A percentile compares a stretch with the other conserved stretches of the same genome.
phyloP scores from a whole-genome alignment of 2,329 filamentous ascomycete genomes.

The Trichoderma endophyticum region DNA sequence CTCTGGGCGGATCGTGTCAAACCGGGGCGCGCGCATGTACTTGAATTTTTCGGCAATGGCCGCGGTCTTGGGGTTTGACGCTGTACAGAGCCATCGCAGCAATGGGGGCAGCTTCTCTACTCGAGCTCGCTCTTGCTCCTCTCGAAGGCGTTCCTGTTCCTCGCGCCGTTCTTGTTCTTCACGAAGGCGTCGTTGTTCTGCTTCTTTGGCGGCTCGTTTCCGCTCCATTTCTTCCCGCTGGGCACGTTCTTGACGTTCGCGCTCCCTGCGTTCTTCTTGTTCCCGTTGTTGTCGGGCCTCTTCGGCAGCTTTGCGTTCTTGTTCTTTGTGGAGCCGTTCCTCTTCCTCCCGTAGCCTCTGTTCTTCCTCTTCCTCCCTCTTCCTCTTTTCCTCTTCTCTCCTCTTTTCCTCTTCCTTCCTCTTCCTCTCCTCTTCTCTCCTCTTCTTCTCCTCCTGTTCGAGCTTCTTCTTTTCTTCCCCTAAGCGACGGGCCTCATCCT shows the following conservation, averaged over 20 bases:
- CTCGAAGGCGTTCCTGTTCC: slow-evolving; percentile 48
- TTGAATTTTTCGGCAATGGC: slow-evolving; percentile 54
- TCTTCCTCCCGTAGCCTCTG: slow-evolving; percentile 44
- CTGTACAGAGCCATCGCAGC: slow-evolving; percentile 57
- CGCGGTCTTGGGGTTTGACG: slow-evolving; percentile 48
- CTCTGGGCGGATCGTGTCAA: slow-evolving; percentile 58
- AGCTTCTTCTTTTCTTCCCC: slow-evolving; percentile 40
- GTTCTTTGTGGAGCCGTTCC: slow-evolving; percentile 44
- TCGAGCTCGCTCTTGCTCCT: slow-evolving; percentile 54
- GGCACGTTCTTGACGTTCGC: slow-evolving; percentile 37
- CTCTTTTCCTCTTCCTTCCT: slow-evolving; percentile 34
- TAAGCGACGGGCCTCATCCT: slow-evolving; percentile 36
- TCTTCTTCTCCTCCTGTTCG: slow-evolving; percentile 33
- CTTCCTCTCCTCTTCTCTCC: slow-evolving; percentile 37
- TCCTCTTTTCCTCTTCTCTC: slow-evolving; percentile 38
- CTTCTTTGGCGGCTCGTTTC: slow-evolving; percentile 39
- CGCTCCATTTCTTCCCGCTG: slow-evolving; percentile 47
- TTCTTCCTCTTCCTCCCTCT: slow-evolving; percentile 34
- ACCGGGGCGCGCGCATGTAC: slow-evolving; percentile 58
- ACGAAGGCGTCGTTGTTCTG: slow-evolving; percentile 46
- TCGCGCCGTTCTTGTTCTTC: slow-evolving; percentile 48
- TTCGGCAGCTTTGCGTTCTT: slow-evolving; percentile 48
- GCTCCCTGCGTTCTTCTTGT: slow-evolving; percentile 50
- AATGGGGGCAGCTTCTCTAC: slow-evolving; percentile 58
- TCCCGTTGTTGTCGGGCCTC: slow-evolving; percentile 48